A percentile compares a stretch with the other conserved stretches of the same genome.
Evolutionary conservation across 371 early-diverging fungal genomes (phyloP).

Genomic region (Mortierella sp.): DNA sequence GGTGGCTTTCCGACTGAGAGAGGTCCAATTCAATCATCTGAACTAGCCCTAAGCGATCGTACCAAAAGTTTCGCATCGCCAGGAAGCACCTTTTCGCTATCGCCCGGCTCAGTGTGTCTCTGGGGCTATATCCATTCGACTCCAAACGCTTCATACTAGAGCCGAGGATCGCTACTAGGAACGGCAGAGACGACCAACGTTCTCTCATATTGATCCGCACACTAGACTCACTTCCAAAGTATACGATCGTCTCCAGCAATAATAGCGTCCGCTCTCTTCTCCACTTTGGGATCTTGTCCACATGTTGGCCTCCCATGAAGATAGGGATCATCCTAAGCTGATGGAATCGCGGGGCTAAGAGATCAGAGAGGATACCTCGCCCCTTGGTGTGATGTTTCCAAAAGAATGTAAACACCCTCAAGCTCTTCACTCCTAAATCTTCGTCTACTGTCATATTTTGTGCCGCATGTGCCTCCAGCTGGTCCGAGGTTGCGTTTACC

Average conservation of each 20-base stretch:
- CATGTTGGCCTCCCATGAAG: background rate
- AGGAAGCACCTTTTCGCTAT: slow-evolving; percentile 19
- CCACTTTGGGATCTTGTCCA: background rate
- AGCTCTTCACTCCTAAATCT: slow-evolving; percentile 15
- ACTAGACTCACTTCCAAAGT: slow-evolving; percentile 38
- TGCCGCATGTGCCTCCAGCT: background rate
- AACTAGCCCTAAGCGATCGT: slow-evolving; percentile 18
- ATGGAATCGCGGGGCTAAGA: slow-evolving; percentile 35
- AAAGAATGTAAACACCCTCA: slow-evolving; percentile 26
- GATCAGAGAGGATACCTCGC: slow-evolving; percentile 19
- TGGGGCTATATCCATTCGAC: background rate
- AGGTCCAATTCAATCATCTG: slow-evolving; percentile 29
- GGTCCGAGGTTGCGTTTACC: background rate
- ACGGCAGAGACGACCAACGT: slow-evolving; percentile 29
- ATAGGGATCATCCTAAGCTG: slow-evolving; percentile 19
- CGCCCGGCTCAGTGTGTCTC: slow-evolving; percentile 14
- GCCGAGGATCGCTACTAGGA: slow-evolving; percentile 28
- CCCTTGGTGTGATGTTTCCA: slow-evolving; percentile 37
- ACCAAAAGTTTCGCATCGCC: slow-evolving; percentile 35
- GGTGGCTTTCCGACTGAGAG: background rate
- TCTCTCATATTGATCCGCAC: slow-evolving; percentile 55
- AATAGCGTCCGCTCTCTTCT: slow-evolving; percentile 15
- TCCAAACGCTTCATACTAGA: slow-evolving; percentile 18
- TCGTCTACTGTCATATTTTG: slow-evolving; percentile 5
- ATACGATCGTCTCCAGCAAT: slow-evolving; percentile 30